Conservation (phyloP, 2,329 filamentous ascomycete genomes). For the Stromatinia cepivora region DNA sequence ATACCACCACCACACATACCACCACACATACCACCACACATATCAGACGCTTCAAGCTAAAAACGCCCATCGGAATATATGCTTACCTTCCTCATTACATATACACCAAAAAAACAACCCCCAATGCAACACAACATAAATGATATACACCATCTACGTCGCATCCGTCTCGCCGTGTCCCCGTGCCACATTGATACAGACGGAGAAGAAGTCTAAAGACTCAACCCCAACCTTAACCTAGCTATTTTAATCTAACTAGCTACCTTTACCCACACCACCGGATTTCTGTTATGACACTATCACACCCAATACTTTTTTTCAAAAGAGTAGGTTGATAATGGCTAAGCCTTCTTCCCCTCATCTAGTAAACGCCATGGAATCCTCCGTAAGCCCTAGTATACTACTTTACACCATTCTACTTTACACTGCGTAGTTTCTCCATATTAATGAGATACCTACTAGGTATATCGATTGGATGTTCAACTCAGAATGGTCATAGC, state of each 20-base stretch:
- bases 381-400: constrained; percentile 15
- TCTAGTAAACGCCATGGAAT: constrained; percentile 11
- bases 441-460: neutral
- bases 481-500: constrained; percentile 3
- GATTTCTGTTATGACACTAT: neutral
- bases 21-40: neutral
- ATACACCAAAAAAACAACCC: neutral
- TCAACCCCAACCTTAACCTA: neutral
- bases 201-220: neutral
- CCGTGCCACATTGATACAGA: neutral
- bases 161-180: constrained; percentile 11
- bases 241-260: neutral
- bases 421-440: neutral
- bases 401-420: neutral
- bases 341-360: constrained; percentile 17
- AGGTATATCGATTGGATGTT: neutral
- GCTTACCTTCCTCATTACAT: neutral
- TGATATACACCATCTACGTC: neutral
- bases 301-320: neutral
- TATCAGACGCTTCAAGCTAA: neutral
- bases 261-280: constrained; percentile 11
- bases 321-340: neutral
- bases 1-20: neutral
- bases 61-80: constrained; percentile 2
- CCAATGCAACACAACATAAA: constrained; percentile 4